phyloP scores from a whole-genome alignment of 176 grass and related monocot species.

The Carex littledalei region DNA sequence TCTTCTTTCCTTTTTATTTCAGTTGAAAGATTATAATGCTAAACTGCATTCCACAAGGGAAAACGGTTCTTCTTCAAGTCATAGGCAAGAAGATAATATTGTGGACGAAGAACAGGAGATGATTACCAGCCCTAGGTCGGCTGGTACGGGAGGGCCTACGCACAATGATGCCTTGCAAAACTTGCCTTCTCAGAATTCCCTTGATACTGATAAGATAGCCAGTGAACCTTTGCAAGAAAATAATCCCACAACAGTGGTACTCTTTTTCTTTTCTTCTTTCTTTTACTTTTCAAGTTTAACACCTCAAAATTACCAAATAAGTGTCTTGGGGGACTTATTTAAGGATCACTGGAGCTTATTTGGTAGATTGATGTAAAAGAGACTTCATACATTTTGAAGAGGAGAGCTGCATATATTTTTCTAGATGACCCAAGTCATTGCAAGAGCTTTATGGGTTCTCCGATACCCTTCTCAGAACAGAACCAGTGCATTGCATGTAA shows the following conservation, averaged over 20 bases:
- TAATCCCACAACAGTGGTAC: not conserved
- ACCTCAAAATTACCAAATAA: not conserved
- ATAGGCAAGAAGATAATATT: not conserved
- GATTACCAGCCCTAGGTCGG: not conserved
- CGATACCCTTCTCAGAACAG: no score
- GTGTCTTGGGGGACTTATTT: no score
- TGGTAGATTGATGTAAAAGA: not conserved
- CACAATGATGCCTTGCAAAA: not conserved
- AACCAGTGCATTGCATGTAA: no score
- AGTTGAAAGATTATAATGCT: not conserved
- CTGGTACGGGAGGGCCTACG: not conserved
- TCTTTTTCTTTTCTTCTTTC: not conserved
- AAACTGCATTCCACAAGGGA: not conserved
- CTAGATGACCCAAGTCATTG: no score
- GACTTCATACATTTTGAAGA: conserved; percentile 3
- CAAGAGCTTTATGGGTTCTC: no score
- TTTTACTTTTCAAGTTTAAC: not conserved
- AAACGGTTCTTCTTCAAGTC: not conserved
- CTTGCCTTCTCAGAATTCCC: not conserved
- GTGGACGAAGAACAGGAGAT: not conserved
- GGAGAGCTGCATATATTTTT: conserved; percentile 3
- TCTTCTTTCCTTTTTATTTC: not conserved
- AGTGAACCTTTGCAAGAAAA: not conserved
- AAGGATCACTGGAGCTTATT: not conserved
- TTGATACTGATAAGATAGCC: not conserved